Evolutionary conservation across 345 rosid genomes (phyloP), one percentile per base, ranked within the genome.

Genomic region (Hibiscus mutabilis): DNA sequence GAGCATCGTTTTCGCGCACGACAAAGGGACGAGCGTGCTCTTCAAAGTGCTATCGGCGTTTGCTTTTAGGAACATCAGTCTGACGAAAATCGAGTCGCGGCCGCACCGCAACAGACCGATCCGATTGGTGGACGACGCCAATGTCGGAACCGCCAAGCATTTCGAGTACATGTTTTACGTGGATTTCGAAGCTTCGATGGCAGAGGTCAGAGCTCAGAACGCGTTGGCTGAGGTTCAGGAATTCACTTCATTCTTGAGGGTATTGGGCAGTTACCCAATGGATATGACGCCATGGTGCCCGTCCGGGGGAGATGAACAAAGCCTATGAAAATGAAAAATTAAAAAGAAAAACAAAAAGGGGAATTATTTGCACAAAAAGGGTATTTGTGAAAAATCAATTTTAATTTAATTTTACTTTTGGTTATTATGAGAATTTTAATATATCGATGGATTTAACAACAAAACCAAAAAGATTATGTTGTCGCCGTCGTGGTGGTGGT

Each of bases 221-320:
- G 99, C 99, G n/a, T 78, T 95, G 42, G 84, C 96, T 19, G 99
- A 92, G 82, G 98, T 95, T n/a, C 99, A 95, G 68, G 99, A 95
- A 77, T 92, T 88, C 88, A 92, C 99, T 24, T 95, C 99, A 6
- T 95, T 95, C 84, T 83, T 95, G 76, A 81, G 99, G 81, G 99
- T 95, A 29, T 73, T 95, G 74, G 99, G 99, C 12, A 95, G 99
- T 66, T 95, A 95, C 76, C 99, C 99, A 2, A 95, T 90, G 93
- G 99, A 95, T 79, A 95, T 95, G 99, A 87, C 97, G 6, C 97
- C 99, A 3, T 95, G 97, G 97, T 82, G 82, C 63, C 95, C 95
- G 2, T 81, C 91, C 16, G 11, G 82, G 51, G 88, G 69, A 31
- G 85, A 84, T 22, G 73, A 73, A 69, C 52, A 53, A 61, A 61